Conservation (phyloP, 495 filamentous ascomycete genomes). For the Daldinia childiae region DNA sequence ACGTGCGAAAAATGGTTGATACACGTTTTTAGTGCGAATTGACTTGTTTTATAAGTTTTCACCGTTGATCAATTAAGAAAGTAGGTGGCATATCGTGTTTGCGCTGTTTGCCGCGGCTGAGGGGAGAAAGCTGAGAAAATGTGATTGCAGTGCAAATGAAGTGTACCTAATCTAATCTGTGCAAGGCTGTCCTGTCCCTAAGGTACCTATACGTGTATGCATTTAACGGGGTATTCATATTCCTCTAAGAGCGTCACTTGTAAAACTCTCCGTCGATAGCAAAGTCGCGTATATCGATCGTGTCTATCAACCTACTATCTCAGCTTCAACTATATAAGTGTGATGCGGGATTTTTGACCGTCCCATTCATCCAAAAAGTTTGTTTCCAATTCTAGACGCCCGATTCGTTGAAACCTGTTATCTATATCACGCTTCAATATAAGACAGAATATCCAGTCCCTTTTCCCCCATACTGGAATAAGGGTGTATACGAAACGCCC, state of each 20-base stretch:
- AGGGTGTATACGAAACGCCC: neutral
- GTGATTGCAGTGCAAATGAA: no score
- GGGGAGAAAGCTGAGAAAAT: conserved; percentile 27
- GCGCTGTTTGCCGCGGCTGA: conserved; percentile 23
- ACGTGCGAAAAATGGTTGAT: neutral
- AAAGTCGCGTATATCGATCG: no score
- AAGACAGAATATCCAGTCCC: neutral
- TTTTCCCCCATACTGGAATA: neutral
- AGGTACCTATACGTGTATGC: no score
- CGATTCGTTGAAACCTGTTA: conserved; percentile 4
- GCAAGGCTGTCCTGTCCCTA: no score
- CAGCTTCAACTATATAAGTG: conserved; percentile 5
- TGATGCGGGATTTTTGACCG: neutral
- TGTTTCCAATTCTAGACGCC: neutral
- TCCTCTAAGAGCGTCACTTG: no score
- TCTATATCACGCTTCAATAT: neutral
- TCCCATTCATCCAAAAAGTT: neutral
- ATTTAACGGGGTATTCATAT: no score
- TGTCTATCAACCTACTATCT: no score
- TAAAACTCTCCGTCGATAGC: no score
- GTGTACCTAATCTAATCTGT: neutral
- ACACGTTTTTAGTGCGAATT: neutral
- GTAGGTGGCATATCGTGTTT: conserved; percentile 4
- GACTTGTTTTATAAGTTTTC: neutral
- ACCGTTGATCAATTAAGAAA: conserved; percentile 4